These are phyloP conservation scores for Bacidia gigantensis DNA, from an alignment of 495 filamentous ascomycete species.

Conservation along the genomic window DNA sequence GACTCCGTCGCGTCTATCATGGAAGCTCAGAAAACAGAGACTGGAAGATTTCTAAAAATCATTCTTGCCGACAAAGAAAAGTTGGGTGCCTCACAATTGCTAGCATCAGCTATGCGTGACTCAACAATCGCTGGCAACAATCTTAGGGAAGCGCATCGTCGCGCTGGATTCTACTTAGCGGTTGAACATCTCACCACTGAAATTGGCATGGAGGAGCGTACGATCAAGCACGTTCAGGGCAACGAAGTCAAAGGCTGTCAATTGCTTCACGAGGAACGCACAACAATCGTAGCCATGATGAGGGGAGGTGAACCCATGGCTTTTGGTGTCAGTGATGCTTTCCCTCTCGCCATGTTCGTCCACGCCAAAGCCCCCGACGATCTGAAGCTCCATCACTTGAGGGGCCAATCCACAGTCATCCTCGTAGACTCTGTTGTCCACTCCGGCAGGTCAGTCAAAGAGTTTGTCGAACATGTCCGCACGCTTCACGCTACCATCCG, in stretches of 20 bases:
- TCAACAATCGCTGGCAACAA: slow-evolving; percentile 29
- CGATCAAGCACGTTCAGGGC: slow-evolving; percentile 43
- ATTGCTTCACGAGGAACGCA: slow-evolving; percentile 35
- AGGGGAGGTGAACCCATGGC: slow-evolving; percentile 56
- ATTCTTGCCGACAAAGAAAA: slow-evolving; percentile 9
- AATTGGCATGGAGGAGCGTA: slow-evolving; percentile 39
- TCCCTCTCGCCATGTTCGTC: slow-evolving; percentile 40
- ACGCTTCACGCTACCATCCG: slow-evolving; percentile 27
- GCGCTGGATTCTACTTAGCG: slow-evolving; percentile 42
- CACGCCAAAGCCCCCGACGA: slow-evolving; percentile 39
- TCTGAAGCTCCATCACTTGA: slow-evolving; percentile 31
- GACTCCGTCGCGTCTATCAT: slow-evolving; percentile 29
- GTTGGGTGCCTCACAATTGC: slow-evolving; percentile 37
- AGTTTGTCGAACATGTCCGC: slow-evolving; percentile 42
- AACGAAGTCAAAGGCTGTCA: slow-evolving; percentile 35
- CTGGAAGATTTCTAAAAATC: slow-evolving; percentile 17
- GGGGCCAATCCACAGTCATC: slow-evolving; percentile 29
- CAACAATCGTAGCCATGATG: slow-evolving; percentile 49
- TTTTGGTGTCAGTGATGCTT: slow-evolving; percentile 43
- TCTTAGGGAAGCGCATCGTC: slow-evolving; percentile 38
- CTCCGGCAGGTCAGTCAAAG: slow-evolving; percentile 35
- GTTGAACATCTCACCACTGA: slow-evolving; percentile 33
- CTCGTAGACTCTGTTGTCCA: slow-evolving; percentile 53
- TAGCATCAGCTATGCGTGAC: slow-evolving; percentile 46
- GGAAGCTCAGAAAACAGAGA: slow-evolving; percentile 8